Evolutionary conservation across 345 rosid species (phyloP).

Genomic region (Garcia nutans): DNA sequence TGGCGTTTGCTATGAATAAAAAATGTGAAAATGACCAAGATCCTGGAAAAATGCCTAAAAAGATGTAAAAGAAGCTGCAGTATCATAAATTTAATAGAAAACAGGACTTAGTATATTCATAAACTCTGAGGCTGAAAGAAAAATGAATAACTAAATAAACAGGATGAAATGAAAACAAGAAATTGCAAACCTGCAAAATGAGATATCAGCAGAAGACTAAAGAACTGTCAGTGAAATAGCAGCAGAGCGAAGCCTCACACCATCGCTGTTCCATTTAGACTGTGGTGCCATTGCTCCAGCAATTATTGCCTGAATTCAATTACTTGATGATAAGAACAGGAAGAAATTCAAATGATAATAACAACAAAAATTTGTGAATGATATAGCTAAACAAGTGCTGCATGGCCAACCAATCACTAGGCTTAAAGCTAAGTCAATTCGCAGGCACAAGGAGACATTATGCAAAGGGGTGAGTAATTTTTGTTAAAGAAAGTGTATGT

Average conservation of each 20-base stretch:
- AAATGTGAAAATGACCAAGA: not conserved
- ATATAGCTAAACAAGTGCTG: not conserved
- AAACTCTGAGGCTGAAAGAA: not conserved
- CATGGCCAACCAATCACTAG: not conserved
- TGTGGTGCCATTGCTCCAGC: constrained; percentile 88
- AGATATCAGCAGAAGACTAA: not conserved
- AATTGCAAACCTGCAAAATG: not conserved
- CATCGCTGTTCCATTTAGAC: constrained; percentile 17
- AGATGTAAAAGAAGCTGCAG: not conserved
- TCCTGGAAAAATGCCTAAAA: not conserved
- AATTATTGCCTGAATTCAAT: constrained; percentile 53
- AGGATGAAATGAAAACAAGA: not conserved
- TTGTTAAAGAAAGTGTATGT: not conserved
- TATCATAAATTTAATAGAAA: not conserved
- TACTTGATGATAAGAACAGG: not conserved
- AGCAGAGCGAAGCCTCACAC: constrained; percentile 17
- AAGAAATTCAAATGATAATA: not conserved
- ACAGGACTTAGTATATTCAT: not conserved
- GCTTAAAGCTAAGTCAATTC: not conserved
- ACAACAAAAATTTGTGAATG: not conserved
- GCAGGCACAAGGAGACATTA: not conserved
- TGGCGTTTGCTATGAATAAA: not conserved
- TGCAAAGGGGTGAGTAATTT: not conserved
- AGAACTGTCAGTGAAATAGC: constrained; percentile 17
- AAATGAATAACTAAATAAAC: not conserved